Conservation (phyloP, 2,329 filamentous ascomycete genomes). For the Calonectria pteridis region DNA sequence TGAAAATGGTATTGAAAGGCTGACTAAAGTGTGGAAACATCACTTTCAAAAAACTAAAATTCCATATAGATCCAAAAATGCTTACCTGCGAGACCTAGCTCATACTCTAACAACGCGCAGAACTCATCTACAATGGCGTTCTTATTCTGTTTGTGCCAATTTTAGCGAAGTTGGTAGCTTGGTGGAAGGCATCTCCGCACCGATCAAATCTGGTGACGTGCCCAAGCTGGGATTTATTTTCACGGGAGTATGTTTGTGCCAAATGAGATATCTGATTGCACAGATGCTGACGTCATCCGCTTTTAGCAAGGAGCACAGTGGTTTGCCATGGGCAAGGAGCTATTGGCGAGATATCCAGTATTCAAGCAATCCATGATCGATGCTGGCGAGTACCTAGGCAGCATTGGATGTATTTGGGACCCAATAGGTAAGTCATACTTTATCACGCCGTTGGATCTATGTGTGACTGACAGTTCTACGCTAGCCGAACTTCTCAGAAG, state of each 20-base stretch:
- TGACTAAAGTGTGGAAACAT: not conserved
- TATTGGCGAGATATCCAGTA: conserved; percentile 24
- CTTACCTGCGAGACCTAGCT: not conserved
- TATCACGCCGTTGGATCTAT: no score
- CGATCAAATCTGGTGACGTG: not conserved
- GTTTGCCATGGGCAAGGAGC: conserved; percentile 47
- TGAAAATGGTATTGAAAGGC: not conserved
- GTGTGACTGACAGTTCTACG: not conserved
- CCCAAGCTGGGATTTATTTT: conserved; percentile 30
- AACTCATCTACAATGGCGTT: not conserved
- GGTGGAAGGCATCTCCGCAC: not conserved
- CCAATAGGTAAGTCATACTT: not conserved
- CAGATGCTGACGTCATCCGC: not conserved
- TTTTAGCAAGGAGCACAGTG: conserved; percentile 50
- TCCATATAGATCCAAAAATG: not conserved
- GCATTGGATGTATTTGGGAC: conserved; percentile 45
- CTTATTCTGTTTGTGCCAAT: not conserved
- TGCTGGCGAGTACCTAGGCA: conserved; percentile 37
- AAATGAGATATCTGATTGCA: not conserved
- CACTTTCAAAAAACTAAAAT: not conserved
- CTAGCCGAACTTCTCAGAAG: not conserved
- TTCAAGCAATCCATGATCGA: conserved; percentile 4
- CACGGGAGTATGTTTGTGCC: conserved; percentile 42
- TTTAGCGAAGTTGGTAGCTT: not conserved
- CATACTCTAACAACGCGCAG: not conserved